Evolutionary conservation across 805 yeast genomes (phyloP).

Genomic region (Torulaspora gathmanii): DNA sequence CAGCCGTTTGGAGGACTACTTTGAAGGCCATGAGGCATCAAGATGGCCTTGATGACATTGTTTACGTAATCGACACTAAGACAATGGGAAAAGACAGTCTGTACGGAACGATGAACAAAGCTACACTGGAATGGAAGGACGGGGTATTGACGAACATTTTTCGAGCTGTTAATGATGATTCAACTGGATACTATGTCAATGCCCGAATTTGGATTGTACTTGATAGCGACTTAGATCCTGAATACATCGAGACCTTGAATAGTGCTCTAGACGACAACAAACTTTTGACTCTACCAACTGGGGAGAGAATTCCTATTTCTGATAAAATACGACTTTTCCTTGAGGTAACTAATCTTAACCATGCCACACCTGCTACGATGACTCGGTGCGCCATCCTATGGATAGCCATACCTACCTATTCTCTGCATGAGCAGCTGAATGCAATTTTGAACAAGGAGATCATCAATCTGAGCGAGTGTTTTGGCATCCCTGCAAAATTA

Average conservation of each 20-base stretch:
- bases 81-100: conserved; percentile 60
- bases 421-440: conserved; percentile 3
- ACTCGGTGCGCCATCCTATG: conserved; percentile 90
- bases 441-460: conserved; percentile 1
- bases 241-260: conserved; percentile 87
- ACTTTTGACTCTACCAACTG: conserved; percentile 76
- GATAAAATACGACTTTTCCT: conserved; percentile 60
- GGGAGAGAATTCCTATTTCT: conserved; percentile 74
- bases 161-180: conserved; percentile 43
- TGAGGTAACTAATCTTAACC: conserved; percentile 62
- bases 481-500: not conserved
- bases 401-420: conserved; percentile 40
- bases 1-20: conserved; percentile 48
- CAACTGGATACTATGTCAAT: conserved; percentile 35
- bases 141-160: conserved; percentile 71
- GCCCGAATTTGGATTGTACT: conserved; percentile 72
- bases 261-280: conserved; percentile 88
- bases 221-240: conserved; percentile 92
- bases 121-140: conserved; percentile 90
- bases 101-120: conserved; percentile 65
- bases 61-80: conserved; percentile 65
- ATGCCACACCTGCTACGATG: conserved; percentile 86
- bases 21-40: conserved; percentile 40
- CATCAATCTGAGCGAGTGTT: not conserved
- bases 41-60: conserved; percentile 38